Conservation (phyloP, 768 basidiomycete species). For the Mrakia blollopis region DNA sequence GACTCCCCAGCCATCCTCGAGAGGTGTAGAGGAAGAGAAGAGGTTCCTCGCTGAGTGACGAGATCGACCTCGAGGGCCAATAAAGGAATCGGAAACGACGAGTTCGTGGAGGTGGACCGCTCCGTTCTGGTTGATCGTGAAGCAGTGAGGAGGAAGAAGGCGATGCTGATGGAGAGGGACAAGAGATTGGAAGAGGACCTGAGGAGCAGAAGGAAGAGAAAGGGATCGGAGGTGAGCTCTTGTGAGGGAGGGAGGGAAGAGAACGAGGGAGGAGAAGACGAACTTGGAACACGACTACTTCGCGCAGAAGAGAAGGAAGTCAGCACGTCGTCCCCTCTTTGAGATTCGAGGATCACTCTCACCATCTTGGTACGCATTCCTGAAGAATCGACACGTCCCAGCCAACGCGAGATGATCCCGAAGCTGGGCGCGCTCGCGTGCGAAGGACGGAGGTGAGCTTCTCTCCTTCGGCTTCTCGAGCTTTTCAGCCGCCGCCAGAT, state of each 20-base stretch:
- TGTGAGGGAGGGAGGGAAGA: no score
- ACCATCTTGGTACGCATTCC: no score
- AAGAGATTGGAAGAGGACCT: background rate
- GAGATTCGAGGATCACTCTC: no score
- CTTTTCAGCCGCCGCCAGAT: background rate
- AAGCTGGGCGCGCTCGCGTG: background rate
- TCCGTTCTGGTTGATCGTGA: background rate
- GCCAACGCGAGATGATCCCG: background rate
- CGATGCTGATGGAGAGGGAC: background rate
- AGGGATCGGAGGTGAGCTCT: no score
- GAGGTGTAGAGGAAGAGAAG: background rate
- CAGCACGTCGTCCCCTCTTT: no score
- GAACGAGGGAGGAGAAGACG: no score
- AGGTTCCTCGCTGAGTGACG: background rate
- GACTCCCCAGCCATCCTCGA: background rate
- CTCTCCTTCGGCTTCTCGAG: background rate
- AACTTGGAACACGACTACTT: no score
- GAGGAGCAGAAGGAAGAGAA: no score
- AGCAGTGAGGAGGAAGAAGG: background rate
- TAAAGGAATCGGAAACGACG: background rate
- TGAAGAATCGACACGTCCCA: background rate
- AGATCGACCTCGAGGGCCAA: background rate
- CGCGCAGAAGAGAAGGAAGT: no score
- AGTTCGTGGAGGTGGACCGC: background rate
- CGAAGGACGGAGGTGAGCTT: background rate